Percentiles rank a stretch among this genome's conserved stretches.
These are phyloP conservation scores for Peziza echinospora DNA, from an alignment of 495 filamentous ascomycete genomes.

Conservation along the genomic window DNA sequence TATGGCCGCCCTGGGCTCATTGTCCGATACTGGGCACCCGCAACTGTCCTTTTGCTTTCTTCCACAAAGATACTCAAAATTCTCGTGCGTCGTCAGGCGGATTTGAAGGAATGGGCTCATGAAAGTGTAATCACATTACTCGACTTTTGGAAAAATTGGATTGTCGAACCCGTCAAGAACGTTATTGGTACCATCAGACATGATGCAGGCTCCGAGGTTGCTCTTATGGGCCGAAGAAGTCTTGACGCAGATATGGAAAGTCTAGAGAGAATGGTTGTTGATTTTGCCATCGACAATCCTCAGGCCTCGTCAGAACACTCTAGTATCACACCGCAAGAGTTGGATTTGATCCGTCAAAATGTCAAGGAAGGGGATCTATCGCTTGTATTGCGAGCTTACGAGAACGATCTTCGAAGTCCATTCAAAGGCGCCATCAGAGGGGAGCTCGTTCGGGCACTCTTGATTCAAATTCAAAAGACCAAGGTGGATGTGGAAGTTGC, in stretches of 20 bases:
- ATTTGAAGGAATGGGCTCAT: conserved; percentile 52
- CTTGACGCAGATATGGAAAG: conserved; percentile 73
- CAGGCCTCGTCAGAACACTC: conserved; percentile 16
- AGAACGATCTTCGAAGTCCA: conserved; percentile 59
- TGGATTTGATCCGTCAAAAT: conserved; percentile 46
- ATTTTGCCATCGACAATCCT: conserved; percentile 68
- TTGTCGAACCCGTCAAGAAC: conserved; percentile 60
- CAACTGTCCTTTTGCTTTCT: conserved; percentile 42
- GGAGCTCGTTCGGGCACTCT: conserved; percentile 68
- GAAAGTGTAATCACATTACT: conserved; percentile 53
- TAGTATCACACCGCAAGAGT: conserved; percentile 31
- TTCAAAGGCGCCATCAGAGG: conserved; percentile 59
- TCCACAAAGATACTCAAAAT: conserved; percentile 64
- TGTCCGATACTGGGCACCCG: conserved; percentile 73
- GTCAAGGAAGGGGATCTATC: conserved; percentile 85
- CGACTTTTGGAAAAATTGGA: conserved; percentile 93
- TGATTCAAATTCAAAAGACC: conserved; percentile 96
- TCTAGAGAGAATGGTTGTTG: conserved; percentile 90
- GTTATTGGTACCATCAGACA: conserved; percentile 82
- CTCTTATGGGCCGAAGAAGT: conserved; percentile 82
- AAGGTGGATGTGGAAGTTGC: conserved; percentile 96
- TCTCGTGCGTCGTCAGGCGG: conserved; percentile 43
- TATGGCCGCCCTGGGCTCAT: conserved; percentile 58
- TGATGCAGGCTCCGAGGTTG: conserved; percentile 73
- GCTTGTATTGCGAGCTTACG: conserved; percentile 72